Evolutionary conservation across 306 rosid genomes (phyloP), one percentile per base, ranked within the genome.

Genomic region (Sphenostylis stenocarpa): DNA sequence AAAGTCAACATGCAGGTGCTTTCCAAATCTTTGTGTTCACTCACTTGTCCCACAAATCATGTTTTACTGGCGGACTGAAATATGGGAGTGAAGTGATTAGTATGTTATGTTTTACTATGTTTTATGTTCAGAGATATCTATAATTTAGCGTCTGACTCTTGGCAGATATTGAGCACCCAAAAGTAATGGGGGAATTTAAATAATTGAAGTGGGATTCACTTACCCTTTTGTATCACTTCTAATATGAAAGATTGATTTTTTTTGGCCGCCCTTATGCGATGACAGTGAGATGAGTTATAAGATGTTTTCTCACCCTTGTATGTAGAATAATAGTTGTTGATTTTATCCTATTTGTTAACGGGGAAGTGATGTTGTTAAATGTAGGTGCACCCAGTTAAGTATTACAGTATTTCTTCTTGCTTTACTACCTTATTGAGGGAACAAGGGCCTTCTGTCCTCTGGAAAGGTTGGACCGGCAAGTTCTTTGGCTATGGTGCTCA

Each of bases 381-480:
- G 79, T 73, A 87, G 90, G 91, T 82, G 72, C 72, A 84, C 21
- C 87, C 91, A 13, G 13, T 84, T 55, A 87, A 85, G 75, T 85
- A 87, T 80, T 52, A 73, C 58, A 85, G 85, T 76, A 85, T 87
- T 69, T 82, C 81, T 14, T 79, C 86, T 0, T 87, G 87, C 75
- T 87, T 87, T 71, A 82, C 80, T 20, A 80, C 85, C 58, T 62
- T 87, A 66, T 15, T 85, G 70, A 82, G 82, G 77, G 91, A 87
- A 61, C 91, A 87, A 73, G 91, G 91, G 58, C 91, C 91, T 80
- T 77, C 88, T 77, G 86, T 83, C 20, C 82, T 87, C 3, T 87
- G 87, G 91, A 85, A 84, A 82, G 88, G 91, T 49, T 87, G 91
- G 91, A 57, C 88, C 0, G 82, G 91, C 63, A 87, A 85, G 80